Conservation (phyloP, 1,284 basidiomycete genomes). For the Pyrrhoderma noxium region DNA sequence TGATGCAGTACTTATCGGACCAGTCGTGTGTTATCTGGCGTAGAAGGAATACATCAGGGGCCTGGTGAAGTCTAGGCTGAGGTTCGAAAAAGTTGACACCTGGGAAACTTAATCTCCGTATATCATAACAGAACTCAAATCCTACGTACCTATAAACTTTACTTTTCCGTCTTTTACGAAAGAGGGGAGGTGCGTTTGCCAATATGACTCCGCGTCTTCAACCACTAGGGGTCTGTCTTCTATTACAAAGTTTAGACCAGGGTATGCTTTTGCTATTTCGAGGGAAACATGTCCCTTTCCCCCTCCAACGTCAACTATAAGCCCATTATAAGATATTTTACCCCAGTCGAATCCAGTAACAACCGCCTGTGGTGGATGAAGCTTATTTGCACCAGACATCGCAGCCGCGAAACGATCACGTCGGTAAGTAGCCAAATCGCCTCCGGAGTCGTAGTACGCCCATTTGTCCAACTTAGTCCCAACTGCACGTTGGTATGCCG, state of each 20-base stretch:
- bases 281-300: conserved; percentile 19
- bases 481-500: conserved; percentile 13
- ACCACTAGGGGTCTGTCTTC: conserved; percentile 19
- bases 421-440: conserved; percentile 1
- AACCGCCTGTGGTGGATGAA: conserved; percentile 7
- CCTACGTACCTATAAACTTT: conserved; percentile 5
- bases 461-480: conserved; percentile 5
- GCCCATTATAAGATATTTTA: conserved; percentile 3
- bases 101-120: no score
- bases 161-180: conserved; percentile 1
- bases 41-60: conserved; percentile 24
- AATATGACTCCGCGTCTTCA: conserved; percentile 13
- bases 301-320: conserved; percentile 22
- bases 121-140: no score
- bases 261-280: conserved; percentile 14
- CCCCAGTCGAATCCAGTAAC: conserved; percentile 16
- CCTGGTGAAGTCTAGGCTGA: conserved; percentile 2
- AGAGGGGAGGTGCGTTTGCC: background rate
- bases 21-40: conserved; percentile 26
- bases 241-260: conserved; percentile 17
- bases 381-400: conserved; percentile 16
- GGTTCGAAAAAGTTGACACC: conserved; percentile 13
- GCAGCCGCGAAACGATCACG: conserved; percentile 19
- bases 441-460: conserved; percentile 13
- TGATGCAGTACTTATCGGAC: conserved; percentile 20